phyloP scores from a whole-genome alignment of 2,329 filamentous ascomycete genomes.

The Colletotrichum sp. region DNA sequence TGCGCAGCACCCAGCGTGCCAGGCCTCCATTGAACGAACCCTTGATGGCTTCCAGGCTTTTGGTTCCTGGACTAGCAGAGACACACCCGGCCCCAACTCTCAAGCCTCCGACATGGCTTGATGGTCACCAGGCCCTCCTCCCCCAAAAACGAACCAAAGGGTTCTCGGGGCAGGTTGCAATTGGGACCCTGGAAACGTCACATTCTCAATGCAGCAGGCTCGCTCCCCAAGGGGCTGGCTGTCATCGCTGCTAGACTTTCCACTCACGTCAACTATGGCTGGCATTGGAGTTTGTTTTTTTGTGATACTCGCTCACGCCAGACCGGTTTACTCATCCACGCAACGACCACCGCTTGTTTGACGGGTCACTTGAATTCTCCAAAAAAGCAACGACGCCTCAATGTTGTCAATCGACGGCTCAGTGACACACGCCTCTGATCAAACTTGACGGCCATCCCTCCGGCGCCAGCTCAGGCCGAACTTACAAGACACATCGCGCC shows the following conservation, averaged over 20 bases:
- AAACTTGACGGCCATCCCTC: not conserved
- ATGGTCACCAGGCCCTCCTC: not conserved
- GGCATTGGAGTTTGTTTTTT: not conserved
- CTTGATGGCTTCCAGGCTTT: not conserved
- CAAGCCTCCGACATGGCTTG: not conserved
- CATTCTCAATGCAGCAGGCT: not conserved
- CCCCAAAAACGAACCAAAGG: not conserved
- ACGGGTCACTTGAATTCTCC: not conserved
- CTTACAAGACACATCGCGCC: not conserved
- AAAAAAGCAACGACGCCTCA: not conserved
- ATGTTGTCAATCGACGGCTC: not conserved
- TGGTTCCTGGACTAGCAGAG: constrained; percentile 13
- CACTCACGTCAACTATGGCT: not conserved
- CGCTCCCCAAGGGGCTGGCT: not conserved
- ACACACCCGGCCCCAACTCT: constrained; percentile 3
- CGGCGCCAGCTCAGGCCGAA: not conserved
- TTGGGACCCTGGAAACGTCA: constrained; percentile 14
- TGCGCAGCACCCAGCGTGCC: not conserved
- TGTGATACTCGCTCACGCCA: not conserved
- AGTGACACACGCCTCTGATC: not conserved
- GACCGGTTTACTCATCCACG: not conserved
- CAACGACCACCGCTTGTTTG: constrained; percentile 10
- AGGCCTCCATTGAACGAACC: not conserved
- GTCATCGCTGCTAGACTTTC: not conserved
- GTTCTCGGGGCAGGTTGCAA: not conserved